Percentiles rank a stretch among this genome's conserved stretches.
Conservation (phyloP, 345 rosid species). For the Euclidium syriacum region DNA sequence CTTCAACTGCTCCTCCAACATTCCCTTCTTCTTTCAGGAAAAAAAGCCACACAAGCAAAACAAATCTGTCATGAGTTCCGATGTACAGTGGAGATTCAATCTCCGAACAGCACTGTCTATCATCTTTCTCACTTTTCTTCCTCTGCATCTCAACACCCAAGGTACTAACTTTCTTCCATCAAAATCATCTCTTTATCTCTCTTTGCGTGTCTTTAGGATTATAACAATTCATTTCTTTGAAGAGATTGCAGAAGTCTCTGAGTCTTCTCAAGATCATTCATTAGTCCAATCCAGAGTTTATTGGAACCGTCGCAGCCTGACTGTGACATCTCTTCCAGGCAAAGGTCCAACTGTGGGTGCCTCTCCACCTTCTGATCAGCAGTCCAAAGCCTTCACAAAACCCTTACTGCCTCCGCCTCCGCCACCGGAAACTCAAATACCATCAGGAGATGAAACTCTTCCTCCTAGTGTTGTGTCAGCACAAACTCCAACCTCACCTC, state of each 20-base stretch:
- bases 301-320: conserved; percentile 16
- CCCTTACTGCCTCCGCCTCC: not conserved
- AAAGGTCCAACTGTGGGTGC: not conserved
- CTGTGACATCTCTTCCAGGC: conserved; percentile 1
- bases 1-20: conserved; percentile 20
- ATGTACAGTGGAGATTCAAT: conserved; percentile 1
- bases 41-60: not conserved
- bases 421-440: not conserved
- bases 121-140: conserved; percentile 26
- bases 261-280: conserved; percentile 12
- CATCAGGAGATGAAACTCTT: not conserved
- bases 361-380: conserved; percentile 12
- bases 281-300: conserved; percentile 1
- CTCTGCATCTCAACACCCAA: conserved; percentile 14
- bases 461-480: not conserved
- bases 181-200: conserved; percentile 11
- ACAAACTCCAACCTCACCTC: conserved; percentile 4
- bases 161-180: conserved; percentile 7
- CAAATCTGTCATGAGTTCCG: conserved; percentile 13
- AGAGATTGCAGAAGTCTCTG: conserved; percentile 12
- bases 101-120: conserved; percentile 15
- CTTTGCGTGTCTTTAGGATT: not conserved
- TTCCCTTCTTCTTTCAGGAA: conserved; percentile 8
- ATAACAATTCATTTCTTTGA: not conserved
- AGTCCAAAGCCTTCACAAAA: not conserved